A percentile compares a stretch with the other conserved stretches of the same genome.
Evolutionary conservation across 2,329 filamentous ascomycete genomes (phyloP).

Genomic region (Epichloe bromicola): DNA sequence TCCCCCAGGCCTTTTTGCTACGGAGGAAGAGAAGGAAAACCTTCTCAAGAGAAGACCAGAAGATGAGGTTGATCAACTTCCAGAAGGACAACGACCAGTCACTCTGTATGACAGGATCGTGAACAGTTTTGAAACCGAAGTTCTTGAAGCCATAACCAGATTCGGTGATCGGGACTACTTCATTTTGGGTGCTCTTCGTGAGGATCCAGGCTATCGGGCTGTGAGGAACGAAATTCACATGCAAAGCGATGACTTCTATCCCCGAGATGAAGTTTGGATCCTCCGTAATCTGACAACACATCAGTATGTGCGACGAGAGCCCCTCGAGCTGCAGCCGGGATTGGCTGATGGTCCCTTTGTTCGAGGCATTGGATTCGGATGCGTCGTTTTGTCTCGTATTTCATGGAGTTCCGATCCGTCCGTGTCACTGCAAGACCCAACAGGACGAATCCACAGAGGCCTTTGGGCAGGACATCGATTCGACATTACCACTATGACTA

Average conservation of each 20-base stretch:
- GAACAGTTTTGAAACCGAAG: no score
- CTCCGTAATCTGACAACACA: constrained; percentile 1
- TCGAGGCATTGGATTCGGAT: background rate
- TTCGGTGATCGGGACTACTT: no score
- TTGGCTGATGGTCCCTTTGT: background rate
- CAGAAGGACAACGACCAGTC: no score
- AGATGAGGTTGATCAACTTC: background rate
- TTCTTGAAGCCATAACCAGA: no score
- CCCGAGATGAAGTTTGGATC: background rate
- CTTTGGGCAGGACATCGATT: constrained; percentile 1
- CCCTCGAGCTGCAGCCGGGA: background rate
- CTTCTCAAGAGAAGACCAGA: background rate
- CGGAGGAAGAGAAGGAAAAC: background rate
- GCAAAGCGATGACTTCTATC: background rate
- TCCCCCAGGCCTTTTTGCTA: background rate
- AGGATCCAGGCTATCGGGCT: no score
- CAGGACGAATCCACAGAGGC: background rate
- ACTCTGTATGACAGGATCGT: no score
- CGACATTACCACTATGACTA: background rate
- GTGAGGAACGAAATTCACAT: background rate
- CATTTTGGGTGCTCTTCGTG: no score
- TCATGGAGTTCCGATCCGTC: background rate
- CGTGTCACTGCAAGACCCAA: background rate
- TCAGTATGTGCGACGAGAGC: background rate
- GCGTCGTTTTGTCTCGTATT: background rate